Percentiles rank a stretch among this genome's conserved stretches.
Evolutionary conservation across 1,284 basidiomycete genomes (phyloP).

Genomic region (Cryptococcus deneoformans): DNA sequence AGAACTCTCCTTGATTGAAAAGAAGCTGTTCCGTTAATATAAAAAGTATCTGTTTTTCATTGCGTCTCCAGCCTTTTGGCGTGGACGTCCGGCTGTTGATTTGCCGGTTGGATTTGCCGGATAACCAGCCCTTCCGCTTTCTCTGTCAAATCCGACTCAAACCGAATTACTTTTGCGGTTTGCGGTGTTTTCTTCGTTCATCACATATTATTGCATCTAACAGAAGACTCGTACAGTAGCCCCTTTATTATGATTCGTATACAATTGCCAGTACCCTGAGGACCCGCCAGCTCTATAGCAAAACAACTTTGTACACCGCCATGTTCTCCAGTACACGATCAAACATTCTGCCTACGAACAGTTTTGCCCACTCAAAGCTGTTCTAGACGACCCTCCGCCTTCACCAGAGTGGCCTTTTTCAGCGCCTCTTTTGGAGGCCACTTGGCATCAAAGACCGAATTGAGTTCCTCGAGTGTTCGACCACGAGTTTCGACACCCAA

Average conservation of each 20-base stretch:
- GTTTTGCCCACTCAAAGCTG: neutral
- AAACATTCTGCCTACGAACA: neutral
- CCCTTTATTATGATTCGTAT: no score
- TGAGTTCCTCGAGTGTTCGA: slow-evolving; percentile 19
- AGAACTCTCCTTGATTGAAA: neutral
- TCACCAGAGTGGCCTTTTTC: slow-evolving; percentile 12
- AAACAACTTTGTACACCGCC: neutral
- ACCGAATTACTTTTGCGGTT: neutral
- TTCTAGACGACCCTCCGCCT: neutral
- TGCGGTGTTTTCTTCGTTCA: neutral
- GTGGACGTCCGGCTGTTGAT: neutral
- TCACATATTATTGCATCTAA: slow-evolving; percentile 33
- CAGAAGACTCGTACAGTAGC: no score
- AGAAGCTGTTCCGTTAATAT: neutral
- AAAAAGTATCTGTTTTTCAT: neutral
- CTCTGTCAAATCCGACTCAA: neutral
- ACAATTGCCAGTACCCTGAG: no score
- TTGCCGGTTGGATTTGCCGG: neutral
- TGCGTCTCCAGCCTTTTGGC: no score
- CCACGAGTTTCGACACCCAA: slow-evolving; percentile 21
- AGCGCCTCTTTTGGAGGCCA: slow-evolving; percentile 17
- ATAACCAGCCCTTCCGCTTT: neutral
- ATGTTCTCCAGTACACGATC: neutral
- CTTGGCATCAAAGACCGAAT: slow-evolving; percentile 16
- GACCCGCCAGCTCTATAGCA: neutral